Conservation (phyloP, 2,329 filamentous ascomycete species). For the Penicillium sp. region DNA sequence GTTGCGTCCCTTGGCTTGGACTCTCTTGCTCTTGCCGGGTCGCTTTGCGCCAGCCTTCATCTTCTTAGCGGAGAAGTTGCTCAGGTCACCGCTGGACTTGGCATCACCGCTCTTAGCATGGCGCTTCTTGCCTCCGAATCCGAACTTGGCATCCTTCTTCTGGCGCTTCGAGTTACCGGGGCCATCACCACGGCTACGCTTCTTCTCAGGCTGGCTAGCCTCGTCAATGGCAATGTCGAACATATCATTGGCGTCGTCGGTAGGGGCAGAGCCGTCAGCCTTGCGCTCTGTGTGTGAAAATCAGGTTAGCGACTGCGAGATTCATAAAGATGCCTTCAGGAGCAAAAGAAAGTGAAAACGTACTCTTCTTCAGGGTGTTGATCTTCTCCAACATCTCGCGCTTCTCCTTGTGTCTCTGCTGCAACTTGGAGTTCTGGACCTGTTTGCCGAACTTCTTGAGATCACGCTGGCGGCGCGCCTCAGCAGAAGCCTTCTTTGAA, state of each 20-base stretch:
- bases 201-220: slow-evolving; percentile 57
- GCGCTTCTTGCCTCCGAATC: slow-evolving; percentile 94
- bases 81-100: slow-evolving; percentile 73
- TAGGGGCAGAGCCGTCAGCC: slow-evolving; percentile 59
- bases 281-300: slow-evolving; percentile 69
- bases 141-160: slow-evolving; percentile 94
- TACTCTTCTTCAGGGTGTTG: slow-evolving; percentile 90
- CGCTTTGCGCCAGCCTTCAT: slow-evolving; percentile 67
- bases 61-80: slow-evolving; percentile 74
- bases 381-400: slow-evolving; percentile 93
- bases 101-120: slow-evolving; percentile 89
- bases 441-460: slow-evolving; percentile 99
- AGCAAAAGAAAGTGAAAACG: slow-evolving; percentile 38
- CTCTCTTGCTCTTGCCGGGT: slow-evolving; percentile 52
- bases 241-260: slow-evolving; percentile 71
- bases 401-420: slow-evolving; percentile 91
- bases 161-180: slow-evolving; percentile 63
- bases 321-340: neutral
- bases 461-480: slow-evolving; percentile 88
- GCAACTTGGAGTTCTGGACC: slow-evolving; percentile 91
- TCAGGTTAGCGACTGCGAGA: slow-evolving; percentile 22
- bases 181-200: slow-evolving; percentile 44
- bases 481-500: slow-evolving; percentile 83
- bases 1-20: slow-evolving; percentile 32
- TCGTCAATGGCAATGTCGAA: slow-evolving; percentile 88